phyloP scores from a whole-genome alignment of 768 basidiomycete species.

The button mushroom (Agaricus bisporus) region DNA sequence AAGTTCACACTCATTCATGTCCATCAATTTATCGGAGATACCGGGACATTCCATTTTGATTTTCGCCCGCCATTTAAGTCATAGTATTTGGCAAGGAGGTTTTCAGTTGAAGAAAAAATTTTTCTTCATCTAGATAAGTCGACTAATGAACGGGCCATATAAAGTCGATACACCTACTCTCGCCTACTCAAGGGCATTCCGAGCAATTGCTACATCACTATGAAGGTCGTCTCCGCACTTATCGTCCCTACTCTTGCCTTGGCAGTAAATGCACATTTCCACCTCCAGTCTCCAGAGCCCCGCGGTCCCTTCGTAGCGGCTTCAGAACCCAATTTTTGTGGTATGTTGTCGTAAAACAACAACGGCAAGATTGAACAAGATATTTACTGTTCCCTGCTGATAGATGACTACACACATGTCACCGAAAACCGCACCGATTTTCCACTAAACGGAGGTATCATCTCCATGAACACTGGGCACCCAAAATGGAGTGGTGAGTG shows the following conservation, averaged over 20 bases:
- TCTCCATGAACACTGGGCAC: slow-evolving; percentile 58
- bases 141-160: neutral
- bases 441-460: slow-evolving; percentile 56
- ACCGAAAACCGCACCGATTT: slow-evolving; percentile 56
- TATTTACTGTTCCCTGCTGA: neutral
- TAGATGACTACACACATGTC: slow-evolving; percentile 56
- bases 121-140: slow-evolving; percentile 1
- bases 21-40: too few relatives aligned
- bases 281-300: slow-evolving; percentile 62
- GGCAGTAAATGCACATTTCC: slow-evolving; percentile 66
- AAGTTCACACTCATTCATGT: too few relatives aligned
- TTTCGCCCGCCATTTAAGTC: neutral
- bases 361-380: neutral
- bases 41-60: neutral
- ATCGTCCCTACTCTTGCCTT: slow-evolving; percentile 21
- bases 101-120: slow-evolving; percentile 5
- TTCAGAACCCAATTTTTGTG: slow-evolving; percentile 56
- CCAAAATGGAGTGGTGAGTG: slow-evolving; percentile 44
- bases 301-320: slow-evolving; percentile 62
- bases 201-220: neutral
- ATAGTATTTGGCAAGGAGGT: neutral
- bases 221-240: slow-evolving; percentile 16
- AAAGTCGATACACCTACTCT: neutral
- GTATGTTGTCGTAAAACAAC: slow-evolving; percentile 29
- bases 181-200: too few relatives aligned